These are phyloP conservation scores for Phylloporus sp. DNA, from an alignment of 1,284 basidiomycete species.

Conservation along the genomic window DNA sequence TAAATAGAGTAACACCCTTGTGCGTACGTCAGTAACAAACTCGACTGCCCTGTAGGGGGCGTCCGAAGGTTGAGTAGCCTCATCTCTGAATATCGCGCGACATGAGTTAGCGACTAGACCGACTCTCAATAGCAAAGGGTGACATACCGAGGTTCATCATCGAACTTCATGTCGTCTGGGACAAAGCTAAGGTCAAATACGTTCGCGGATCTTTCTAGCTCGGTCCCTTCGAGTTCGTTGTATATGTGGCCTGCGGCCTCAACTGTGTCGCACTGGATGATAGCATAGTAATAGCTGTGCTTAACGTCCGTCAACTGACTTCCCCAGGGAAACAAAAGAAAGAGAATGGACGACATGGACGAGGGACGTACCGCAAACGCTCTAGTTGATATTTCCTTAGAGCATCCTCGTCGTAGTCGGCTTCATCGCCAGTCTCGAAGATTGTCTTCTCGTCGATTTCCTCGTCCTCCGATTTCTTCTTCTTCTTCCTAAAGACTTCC, in stretches of 20 bases:
- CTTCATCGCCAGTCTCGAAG: conserved; percentile 68
- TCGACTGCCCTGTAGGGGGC: conserved; percentile 81
- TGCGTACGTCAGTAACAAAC: conserved; percentile 89
- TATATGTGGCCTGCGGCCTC: conserved; percentile 84
- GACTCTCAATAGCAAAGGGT: background rate
- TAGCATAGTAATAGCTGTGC: conserved; percentile 92
- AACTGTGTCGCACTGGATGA: conserved; percentile 87
- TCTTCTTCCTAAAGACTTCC: conserved; percentile 76
- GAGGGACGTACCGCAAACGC: conserved; percentile 73
- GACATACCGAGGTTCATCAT: conserved; percentile 73
- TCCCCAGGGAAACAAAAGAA: background rate
- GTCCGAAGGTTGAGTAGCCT: conserved; percentile 74
- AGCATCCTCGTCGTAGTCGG: conserved; percentile 87
- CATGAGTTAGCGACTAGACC: background rate
- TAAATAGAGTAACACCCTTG: background rate
- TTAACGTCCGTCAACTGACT: conserved; percentile 8
- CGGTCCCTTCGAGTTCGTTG: conserved; percentile 90
- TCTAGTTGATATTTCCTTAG: conserved; percentile 94
- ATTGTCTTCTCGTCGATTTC: conserved; percentile 70
- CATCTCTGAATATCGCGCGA: conserved; percentile 60
- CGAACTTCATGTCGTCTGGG: conserved; percentile 92
- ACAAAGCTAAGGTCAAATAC: conserved; percentile 95
- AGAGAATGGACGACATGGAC: background rate
- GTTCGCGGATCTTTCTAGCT: conserved; percentile 97
- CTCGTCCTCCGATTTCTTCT: conserved; percentile 41